Percentiles rank a stretch among this genome's conserved stretches.
phyloP scores from a whole-genome alignment of 1,284 basidiomycete genomes.

The Rhodotorula sp. region DNA sequence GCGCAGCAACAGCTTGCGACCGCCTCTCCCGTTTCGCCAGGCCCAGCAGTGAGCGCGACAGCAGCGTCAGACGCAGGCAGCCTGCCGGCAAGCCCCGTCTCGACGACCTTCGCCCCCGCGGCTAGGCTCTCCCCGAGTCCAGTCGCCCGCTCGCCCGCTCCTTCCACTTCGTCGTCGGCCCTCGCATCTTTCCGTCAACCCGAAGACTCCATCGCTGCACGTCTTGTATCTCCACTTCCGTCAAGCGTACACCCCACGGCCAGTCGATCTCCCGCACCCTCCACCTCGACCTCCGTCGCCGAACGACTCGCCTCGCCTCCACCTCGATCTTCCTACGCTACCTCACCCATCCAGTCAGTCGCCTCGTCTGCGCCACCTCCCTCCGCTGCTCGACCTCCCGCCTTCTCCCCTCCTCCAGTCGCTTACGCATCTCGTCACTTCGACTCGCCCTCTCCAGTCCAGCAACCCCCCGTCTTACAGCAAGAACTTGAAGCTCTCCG shows the following conservation, averaged over 20 bases:
- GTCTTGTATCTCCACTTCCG: not conserved
- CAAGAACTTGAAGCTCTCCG: no score
- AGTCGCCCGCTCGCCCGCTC: no score
- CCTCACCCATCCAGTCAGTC: no score
- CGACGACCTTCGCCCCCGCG: not conserved
- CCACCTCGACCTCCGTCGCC: not conserved
- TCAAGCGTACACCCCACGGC: not conserved
- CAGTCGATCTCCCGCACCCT: not conserved
- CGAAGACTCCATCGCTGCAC: not conserved
- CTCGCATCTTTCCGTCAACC: not conserved
- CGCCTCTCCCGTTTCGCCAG: not conserved
- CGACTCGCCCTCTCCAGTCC: conserved; percentile 6
- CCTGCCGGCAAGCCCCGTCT: no score
- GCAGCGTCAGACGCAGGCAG: no score
- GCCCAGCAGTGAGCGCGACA: not conserved
- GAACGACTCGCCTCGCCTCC: not conserved
- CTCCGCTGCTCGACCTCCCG: not conserved
- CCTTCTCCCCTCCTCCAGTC: conserved; percentile 8
- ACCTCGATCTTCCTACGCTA: no score
- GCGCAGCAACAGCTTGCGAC: not conserved
- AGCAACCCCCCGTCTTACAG: not conserved
- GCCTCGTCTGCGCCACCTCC: not conserved
- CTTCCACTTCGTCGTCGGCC: not conserved
- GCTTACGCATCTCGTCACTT: conserved; percentile 9
- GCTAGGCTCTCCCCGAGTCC: not conserved